Evolutionary conservation across 2,329 filamentous ascomycete species (phyloP), one percentile per base, ranked within the genome.

Genomic region (Aspergillus sp.): DNA sequence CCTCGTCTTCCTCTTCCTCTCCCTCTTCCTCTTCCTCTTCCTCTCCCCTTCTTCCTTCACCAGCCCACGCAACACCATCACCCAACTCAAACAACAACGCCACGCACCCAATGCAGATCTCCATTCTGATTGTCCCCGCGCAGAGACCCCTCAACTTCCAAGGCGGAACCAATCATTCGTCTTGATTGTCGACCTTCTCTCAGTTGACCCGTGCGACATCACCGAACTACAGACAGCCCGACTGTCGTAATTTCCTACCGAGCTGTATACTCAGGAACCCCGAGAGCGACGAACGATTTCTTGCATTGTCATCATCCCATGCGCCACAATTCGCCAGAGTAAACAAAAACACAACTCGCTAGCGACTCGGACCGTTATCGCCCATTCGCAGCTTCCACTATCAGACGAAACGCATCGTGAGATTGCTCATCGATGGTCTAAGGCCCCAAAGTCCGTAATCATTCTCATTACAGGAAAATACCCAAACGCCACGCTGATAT

Each of bases 91-190:
- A n/a, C 35, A 35, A 10, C 33, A 38, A 38, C 35, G 13, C 4
- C 35, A 16, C 17, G 43, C 42, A 40, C 55, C 55, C 56, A 59
- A 60, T 57, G 58, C 62, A 57, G 59, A 62, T 61, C 54, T 59
- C 56, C 46, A 36, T 43, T 24, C 51, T 46, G 45, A 52, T 56
- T 49, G 49, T 59, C 40, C 58, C 57, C 45, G 59, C 53, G 54
- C 61, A 63, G 50, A 56, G 57, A 59, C 51, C 60, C 44, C 57
- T 56, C 45, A 61, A 63, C 42, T 61, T 60, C 45, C 63, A 62
- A 59, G 60, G 59, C 42, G 60, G 59, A 38, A 63, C 57, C 38
- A 30, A 35, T 38, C 45, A 36, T 40, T 50, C 42, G 30, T 52
- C 45, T 24, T 54, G 46, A 53, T 19, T 38, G 26, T 30, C 26